Conservation (phyloP, 345 rosid genomes). For the Eucalyptus brandiana region DNA sequence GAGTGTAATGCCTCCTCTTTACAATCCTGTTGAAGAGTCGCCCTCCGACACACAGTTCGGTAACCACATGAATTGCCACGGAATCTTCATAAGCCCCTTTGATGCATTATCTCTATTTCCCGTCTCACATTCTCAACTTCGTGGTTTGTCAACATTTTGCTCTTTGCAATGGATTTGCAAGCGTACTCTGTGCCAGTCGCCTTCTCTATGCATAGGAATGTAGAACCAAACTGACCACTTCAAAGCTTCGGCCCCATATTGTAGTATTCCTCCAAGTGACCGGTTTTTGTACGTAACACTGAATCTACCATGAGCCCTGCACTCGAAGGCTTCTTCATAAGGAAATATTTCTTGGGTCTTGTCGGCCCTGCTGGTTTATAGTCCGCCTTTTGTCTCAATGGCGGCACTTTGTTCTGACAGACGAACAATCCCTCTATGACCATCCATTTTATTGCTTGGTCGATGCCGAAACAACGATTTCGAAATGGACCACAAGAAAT, state of each 20-base stretch:
- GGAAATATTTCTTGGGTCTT: constrained; percentile 10
- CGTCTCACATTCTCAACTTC: constrained; percentile 74
- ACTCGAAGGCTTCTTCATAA: constrained; percentile 37
- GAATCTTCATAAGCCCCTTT: constrained; percentile 81
- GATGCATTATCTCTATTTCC: constrained; percentile 91
- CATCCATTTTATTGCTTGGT: not conserved
- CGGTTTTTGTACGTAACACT: constrained; percentile 41
- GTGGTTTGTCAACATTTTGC: constrained; percentile 38
- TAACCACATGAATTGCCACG: constrained; percentile 77
- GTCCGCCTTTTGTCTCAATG: not conserved
- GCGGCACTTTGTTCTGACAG: not conserved
- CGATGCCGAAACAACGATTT: constrained; percentile 7
- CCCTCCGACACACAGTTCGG: constrained; percentile 85
- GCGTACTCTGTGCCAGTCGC: constrained; percentile 59
- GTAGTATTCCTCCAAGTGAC: constrained; percentile 52
- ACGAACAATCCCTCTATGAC: not conserved
- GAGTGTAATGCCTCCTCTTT: constrained; percentile 24
- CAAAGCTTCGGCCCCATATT: constrained; percentile 66
- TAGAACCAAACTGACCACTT: constrained; percentile 82
- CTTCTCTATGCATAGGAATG: constrained; percentile 63
- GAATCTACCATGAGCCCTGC: constrained; percentile 56
- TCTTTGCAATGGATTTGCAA: constrained; percentile 81
- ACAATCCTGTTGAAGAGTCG: constrained; percentile 74
- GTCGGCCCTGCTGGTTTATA: not conserved
- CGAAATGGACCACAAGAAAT: constrained; percentile 4